phyloP scores from a whole-genome alignment of 768 basidiomycete species.

The Mycena galericulata region DNA sequence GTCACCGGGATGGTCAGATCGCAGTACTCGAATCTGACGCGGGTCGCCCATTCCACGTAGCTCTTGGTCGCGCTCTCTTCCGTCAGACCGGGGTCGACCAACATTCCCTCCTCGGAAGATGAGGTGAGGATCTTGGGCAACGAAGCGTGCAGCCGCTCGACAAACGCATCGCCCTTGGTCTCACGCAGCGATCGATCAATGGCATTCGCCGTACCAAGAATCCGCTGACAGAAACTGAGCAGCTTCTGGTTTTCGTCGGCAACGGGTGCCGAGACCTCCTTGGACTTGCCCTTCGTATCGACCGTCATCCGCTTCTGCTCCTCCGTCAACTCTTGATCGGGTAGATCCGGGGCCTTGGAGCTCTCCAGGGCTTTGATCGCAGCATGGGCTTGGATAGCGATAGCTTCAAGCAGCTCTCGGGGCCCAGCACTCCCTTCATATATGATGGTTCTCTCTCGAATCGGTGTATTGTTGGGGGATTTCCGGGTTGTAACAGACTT shows the following conservation, averaged over 20 bases:
- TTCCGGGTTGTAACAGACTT: conserved; percentile 74
- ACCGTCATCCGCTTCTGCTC: conserved; percentile 90
- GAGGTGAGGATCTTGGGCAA: conserved; percentile 79
- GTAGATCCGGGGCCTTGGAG: conserved; percentile 59
- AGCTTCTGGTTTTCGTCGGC: conserved; percentile 85
- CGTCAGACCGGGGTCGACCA: conserved; percentile 66
- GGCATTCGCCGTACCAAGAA: conserved; percentile 82
- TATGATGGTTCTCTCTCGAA: conserved; percentile 84
- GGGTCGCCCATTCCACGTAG: conserved; percentile 88
- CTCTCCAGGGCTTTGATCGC: conserved; percentile 90
- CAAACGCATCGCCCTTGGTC: conserved; percentile 90
- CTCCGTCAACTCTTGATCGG: conserved; percentile 81
- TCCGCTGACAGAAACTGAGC: conserved; percentile 85
- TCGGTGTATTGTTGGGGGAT: conserved; percentile 56
- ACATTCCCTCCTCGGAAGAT: conserved; percentile 49
- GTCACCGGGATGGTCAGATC: conserved; percentile 71
- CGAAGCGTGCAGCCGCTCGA: conserved; percentile 79
- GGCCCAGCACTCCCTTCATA: conserved; percentile 95
- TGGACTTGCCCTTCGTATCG: conserved; percentile 73
- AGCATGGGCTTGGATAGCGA: conserved; percentile 93
- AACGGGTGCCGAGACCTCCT: conserved; percentile 59
- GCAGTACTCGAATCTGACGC: conserved; percentile 90
- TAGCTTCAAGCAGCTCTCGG: conserved; percentile 90
- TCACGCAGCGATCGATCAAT: conserved; percentile 92
- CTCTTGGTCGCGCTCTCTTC: conserved; percentile 76